phyloP scores from a whole-genome alignment of 1,284 basidiomycete genomes.

The Naganishia sp. region DNA sequence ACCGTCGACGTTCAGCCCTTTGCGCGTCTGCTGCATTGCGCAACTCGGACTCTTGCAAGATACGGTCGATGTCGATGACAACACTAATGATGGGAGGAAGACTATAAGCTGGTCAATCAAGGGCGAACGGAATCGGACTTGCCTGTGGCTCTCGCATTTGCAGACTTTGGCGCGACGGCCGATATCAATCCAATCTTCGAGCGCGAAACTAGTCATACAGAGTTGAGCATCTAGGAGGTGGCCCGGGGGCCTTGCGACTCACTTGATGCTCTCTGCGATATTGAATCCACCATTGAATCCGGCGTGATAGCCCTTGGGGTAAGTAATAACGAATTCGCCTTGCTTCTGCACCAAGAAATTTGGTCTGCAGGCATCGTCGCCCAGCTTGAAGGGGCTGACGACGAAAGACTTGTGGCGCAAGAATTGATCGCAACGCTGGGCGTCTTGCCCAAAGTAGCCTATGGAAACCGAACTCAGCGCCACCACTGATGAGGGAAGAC shows the following conservation, averaged over 20 bases:
- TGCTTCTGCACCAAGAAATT: constrained; percentile 86
- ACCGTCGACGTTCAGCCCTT: constrained; percentile 34
- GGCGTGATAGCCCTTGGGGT: constrained; percentile 89
- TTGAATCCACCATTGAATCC: constrained; percentile 98
- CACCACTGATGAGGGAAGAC: constrained; percentile 22
- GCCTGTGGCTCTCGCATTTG: constrained; percentile 81
- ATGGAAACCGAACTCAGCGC: constrained; percentile 8
- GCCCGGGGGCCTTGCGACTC: constrained; percentile 11
- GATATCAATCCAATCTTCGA: constrained; percentile 90
- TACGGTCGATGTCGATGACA: constrained; percentile 82
- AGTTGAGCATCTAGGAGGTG: no score
- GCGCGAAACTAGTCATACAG: constrained; percentile 63
- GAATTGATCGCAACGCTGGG: constrained; percentile 83
- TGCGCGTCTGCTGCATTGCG: constrained; percentile 35
- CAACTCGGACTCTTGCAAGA: constrained; percentile 62
- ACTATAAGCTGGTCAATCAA: not conserved
- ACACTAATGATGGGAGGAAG: constrained; percentile 61
- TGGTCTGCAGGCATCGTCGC: constrained; percentile 76
- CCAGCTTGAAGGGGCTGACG: constrained; percentile 81
- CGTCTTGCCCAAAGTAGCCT: constrained; percentile 86
- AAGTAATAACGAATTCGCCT: constrained; percentile 95
- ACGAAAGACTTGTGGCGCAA: constrained; percentile 96
- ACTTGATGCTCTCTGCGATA: constrained; percentile 93
- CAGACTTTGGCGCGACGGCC: constrained; percentile 81
- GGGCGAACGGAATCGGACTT: constrained; percentile 35